Evolutionary conservation across 2,329 filamentous ascomycete genomes (phyloP).

Genomic region (Sporothrix pallida): DNA sequence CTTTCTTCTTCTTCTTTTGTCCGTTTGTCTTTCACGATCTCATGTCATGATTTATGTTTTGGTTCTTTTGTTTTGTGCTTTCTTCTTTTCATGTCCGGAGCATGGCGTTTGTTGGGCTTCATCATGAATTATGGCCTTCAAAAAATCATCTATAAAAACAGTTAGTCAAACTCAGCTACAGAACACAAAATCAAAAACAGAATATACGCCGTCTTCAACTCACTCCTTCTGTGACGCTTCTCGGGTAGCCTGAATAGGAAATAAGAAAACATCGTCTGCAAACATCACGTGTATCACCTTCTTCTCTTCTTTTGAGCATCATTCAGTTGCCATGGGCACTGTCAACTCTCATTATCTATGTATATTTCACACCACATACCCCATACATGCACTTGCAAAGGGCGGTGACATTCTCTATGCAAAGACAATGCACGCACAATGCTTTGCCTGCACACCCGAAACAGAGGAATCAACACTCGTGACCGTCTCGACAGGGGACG

Average conservation of each 20-base stretch:
- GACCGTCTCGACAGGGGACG: neutral
- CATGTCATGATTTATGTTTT: neutral
- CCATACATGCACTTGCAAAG: too few species aligned
- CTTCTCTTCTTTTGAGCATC: neutral
- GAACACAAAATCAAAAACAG: conserved; percentile 7
- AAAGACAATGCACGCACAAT: conserved; percentile 8
- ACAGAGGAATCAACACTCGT: neutral
- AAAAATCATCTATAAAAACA: neutral
- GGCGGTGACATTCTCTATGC: neutral
- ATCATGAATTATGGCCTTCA: neutral
- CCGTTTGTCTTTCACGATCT: neutral
- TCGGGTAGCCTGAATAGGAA: conserved; percentile 2
- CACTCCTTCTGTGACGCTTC: neutral
- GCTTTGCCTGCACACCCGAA: neutral
- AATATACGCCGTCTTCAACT: neutral
- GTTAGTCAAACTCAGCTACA: neutral
- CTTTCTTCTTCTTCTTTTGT: neutral
- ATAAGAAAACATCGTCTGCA: neutral
- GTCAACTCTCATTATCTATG: neutral
- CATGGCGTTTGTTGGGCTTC: neutral
- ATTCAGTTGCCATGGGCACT: neutral
- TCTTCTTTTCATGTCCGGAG: neutral
- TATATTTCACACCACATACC: too few species aligned
- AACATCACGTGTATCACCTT: too few species aligned
- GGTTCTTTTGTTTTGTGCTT: neutral